phyloP scores from a whole-genome alignment of 2,329 filamentous ascomycete species.

The Colletotrichum lupini region DNA sequence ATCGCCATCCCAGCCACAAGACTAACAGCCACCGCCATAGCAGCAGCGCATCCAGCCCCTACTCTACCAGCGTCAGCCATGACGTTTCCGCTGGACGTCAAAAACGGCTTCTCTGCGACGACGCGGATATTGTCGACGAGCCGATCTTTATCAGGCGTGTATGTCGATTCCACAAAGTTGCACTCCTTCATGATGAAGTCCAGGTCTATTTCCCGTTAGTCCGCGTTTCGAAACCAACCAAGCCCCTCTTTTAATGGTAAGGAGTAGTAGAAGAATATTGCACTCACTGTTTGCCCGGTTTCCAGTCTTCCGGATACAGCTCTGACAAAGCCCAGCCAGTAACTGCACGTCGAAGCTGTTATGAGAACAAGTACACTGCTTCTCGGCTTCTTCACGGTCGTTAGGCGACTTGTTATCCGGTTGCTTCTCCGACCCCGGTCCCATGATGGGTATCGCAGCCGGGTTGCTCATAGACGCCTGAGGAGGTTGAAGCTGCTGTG shows the following conservation, averaged over 20 bases:
- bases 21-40: background rate
- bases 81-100: slow-evolving; percentile 14
- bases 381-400: slow-evolving; percentile 42
- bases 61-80: slow-evolving; percentile 7
- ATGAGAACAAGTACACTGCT: slow-evolving; percentile 51
- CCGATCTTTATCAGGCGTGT: slow-evolving; percentile 44
- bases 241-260: too few species aligned
- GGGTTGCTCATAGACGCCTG: slow-evolving; percentile 3
- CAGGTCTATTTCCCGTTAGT: slow-evolving; percentile 43
- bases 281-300: slow-evolving; percentile 46
- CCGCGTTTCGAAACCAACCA: too few species aligned
- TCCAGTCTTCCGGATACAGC: slow-evolving; percentile 48
- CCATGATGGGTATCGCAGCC: slow-evolving; percentile 36
- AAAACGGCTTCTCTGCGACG: slow-evolving; percentile 43
- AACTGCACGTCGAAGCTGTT: slow-evolving; percentile 52
- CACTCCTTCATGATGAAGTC: slow-evolving; percentile 49
- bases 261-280: background rate
- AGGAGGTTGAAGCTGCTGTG: background rate
- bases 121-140: slow-evolving; percentile 48
- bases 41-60: background rate
- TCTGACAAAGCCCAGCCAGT: slow-evolving; percentile 51
- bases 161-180: slow-evolving; percentile 45
- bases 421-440: slow-evolving; percentile 1
- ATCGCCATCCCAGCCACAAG: slow-evolving; percentile 17
- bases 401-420: slow-evolving; percentile 24